These are phyloP conservation scores for Phytophthora fragariae DNA, from an alignment of 352 stramenopile genomes.

Conservation along the genomic window DNA sequence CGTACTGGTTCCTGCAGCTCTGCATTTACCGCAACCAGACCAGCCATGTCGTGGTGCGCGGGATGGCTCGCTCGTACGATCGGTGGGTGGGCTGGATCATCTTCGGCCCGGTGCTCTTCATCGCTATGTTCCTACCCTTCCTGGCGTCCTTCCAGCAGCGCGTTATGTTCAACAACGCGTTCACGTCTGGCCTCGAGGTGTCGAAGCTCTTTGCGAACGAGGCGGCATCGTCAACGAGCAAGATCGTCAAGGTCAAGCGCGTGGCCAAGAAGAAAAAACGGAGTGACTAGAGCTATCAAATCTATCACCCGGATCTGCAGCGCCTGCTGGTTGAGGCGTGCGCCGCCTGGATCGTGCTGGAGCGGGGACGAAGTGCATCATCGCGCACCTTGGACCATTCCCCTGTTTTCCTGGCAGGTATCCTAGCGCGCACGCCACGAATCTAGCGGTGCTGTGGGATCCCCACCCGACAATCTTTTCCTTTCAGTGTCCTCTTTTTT, in stretches of 20 bases:
- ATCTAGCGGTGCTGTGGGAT: conserved; percentile 15
- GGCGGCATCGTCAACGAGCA: conserved; percentile 66
- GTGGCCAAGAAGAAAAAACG: conserved; percentile 91
- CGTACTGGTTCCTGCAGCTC: conserved; percentile 90
- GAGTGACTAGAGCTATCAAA: conserved; percentile 44
- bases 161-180: conserved; percentile 92
- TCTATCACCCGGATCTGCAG: conserved; percentile 4
- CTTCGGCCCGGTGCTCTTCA: conserved; percentile 88
- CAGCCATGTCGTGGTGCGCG: conserved; percentile 81
- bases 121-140: conserved; percentile 91
- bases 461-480: conserved; percentile 18
- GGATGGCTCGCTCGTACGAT: conserved; percentile 79
- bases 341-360: conserved; percentile 4
- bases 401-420: conserved; percentile 7
- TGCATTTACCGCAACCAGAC: conserved; percentile 80
- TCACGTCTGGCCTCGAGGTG: conserved; percentile 87
- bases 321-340: background rate
- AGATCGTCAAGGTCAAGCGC: conserved; percentile 89
- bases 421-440: conserved; percentile 20
- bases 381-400: conserved; percentile 19
- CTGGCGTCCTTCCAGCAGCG: conserved; percentile 88
- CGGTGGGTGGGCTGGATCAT: conserved; percentile 90
- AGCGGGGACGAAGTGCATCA: conserved; percentile 2
- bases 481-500: conserved; percentile 26
- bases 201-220: conserved; percentile 92